These are phyloP conservation scores for Malassezia obtusa DNA, from an alignment of 1,284 basidiomycete species.

Conservation along the genomic window DNA sequence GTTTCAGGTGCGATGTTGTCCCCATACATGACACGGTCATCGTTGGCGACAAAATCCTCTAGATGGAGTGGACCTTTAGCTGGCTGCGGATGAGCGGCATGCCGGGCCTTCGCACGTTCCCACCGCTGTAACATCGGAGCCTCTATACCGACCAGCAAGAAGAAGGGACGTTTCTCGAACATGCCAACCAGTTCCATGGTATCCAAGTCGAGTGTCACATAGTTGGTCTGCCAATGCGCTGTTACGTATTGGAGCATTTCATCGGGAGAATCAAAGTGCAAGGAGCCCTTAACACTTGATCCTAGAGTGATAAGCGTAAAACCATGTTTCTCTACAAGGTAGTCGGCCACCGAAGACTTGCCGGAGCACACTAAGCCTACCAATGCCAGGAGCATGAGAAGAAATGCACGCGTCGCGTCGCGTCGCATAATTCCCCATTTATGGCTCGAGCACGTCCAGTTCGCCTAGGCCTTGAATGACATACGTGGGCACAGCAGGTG, in stretches of 20 bases:
- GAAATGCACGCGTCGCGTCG: not conserved
- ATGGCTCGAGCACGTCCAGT: constrained; percentile 23
- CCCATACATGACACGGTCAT: constrained; percentile 35
- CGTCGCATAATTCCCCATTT: not conserved
- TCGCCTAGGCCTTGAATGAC: constrained; percentile 36
- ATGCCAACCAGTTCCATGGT: constrained; percentile 56
- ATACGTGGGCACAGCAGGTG: constrained; percentile 40
- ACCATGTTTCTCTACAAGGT: constrained; percentile 55
- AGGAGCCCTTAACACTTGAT: not conserved
- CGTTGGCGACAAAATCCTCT: constrained; percentile 34
- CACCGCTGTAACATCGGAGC: constrained; percentile 59
- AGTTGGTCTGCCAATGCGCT: constrained; percentile 66
- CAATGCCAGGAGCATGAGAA: constrained; percentile 69
- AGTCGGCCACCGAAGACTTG: constrained; percentile 65
- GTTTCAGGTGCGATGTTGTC: not conserved
- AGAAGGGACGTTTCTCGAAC: constrained; percentile 81
- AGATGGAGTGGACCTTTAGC: too few species aligned
- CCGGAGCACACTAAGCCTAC: constrained; percentile 74
- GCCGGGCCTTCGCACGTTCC: constrained; percentile 14
- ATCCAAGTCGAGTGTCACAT: constrained; percentile 68
- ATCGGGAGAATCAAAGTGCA: constrained; percentile 31
- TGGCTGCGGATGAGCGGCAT: too few species aligned
- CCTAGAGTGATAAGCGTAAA: constrained; percentile 49
- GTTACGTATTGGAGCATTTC: constrained; percentile 67
- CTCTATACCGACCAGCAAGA: constrained; percentile 74